Conservation (phyloP, 257 asterid species). For the Galeopsis tetrahit region DNA sequence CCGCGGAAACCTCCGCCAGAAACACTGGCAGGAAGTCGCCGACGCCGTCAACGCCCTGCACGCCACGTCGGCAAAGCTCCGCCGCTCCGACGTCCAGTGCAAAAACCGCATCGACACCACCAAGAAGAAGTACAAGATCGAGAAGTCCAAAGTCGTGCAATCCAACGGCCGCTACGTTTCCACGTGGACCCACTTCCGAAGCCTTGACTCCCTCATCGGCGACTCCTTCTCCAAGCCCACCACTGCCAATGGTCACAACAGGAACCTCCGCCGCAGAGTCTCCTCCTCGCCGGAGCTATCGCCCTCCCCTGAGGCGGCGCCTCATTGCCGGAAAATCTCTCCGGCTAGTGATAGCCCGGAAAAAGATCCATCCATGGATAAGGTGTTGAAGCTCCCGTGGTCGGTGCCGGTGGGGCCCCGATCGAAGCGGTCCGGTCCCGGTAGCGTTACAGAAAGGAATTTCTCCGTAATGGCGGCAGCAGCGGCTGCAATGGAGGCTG, state of each 20-base stretch:
- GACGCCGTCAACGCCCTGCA: constrained; percentile 87
- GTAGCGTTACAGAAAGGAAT: constrained; percentile 58
- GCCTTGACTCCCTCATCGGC: constrained; percentile 76
- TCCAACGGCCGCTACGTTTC: constrained; percentile 62
- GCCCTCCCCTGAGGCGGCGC: constrained; percentile 36
- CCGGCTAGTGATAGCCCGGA: constrained; percentile 33
- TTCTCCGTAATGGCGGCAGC: constrained; percentile 77
- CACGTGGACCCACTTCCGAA: constrained; percentile 76
- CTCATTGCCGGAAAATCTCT: constrained; percentile 36
- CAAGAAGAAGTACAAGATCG: constrained; percentile 87
- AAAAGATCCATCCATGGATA: constrained; percentile 32
- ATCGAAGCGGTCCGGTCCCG: constrained; percentile 65
- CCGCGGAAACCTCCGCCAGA: constrained; percentile 87
- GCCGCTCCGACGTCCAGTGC: constrained; percentile 90
- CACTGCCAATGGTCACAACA: constrained; percentile 31
- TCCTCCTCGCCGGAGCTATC: constrained; percentile 48
- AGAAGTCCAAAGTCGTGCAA: constrained; percentile 61
- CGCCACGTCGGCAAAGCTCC: constrained; percentile 63
- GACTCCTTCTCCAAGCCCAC: constrained; percentile 41
- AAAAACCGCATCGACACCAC: constrained; percentile 93
- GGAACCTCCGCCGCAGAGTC: constrained; percentile 43
- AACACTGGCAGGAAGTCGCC: constrained; percentile 92
- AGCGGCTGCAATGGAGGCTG: constrained; percentile 66
- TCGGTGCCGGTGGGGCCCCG: constrained; percentile 86
- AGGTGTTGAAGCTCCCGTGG: constrained; percentile 45